These are phyloP conservation scores for Sonneratia alba DNA, from an alignment of 345 rosid genomes.

Conservation along the genomic window DNA sequence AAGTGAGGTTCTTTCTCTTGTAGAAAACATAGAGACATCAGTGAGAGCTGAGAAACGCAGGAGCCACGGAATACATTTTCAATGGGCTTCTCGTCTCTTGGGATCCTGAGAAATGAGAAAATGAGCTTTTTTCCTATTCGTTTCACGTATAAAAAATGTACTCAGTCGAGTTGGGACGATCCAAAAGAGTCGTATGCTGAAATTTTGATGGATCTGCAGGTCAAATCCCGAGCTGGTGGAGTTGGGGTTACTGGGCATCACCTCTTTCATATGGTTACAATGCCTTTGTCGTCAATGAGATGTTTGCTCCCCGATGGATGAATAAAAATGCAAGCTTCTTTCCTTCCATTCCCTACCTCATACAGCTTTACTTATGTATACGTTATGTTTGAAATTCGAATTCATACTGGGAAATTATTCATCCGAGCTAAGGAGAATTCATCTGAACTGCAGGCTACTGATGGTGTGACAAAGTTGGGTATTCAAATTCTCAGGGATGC, in stretches of 20 bases:
- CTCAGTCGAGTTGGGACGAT: background rate
- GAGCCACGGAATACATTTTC: background rate
- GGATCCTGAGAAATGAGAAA: background rate
- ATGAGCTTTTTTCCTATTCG: background rate
- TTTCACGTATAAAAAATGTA: background rate
- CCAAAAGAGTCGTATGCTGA: background rate
- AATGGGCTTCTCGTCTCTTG: background rate
- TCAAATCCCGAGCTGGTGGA: constrained; percentile 69
- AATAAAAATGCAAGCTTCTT: constrained; percentile 23
- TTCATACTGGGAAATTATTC: background rate
- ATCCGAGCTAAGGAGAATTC: background rate
- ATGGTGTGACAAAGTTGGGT: constrained; percentile 37
- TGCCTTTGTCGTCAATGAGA: constrained; percentile 63
- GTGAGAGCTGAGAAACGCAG: background rate
- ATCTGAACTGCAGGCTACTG: constrained; percentile 39
- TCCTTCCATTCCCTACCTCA: background rate
- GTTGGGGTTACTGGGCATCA: constrained; percentile 80
- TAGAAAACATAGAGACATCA: too few relatives aligned
- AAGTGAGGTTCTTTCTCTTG: constrained; percentile 22
- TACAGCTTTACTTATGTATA: background rate
- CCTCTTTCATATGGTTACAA: constrained; percentile 66
- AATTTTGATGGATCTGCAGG: constrained; percentile 23
- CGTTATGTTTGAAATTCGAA: background rate
- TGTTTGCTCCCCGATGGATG: constrained; percentile 71
- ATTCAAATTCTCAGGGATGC: constrained; percentile 36